Evolutionary conservation across 495 filamentous ascomycete genomes (phyloP), one percentile per base, ranked within the genome.

Genomic region (Xylona heveae): DNA sequence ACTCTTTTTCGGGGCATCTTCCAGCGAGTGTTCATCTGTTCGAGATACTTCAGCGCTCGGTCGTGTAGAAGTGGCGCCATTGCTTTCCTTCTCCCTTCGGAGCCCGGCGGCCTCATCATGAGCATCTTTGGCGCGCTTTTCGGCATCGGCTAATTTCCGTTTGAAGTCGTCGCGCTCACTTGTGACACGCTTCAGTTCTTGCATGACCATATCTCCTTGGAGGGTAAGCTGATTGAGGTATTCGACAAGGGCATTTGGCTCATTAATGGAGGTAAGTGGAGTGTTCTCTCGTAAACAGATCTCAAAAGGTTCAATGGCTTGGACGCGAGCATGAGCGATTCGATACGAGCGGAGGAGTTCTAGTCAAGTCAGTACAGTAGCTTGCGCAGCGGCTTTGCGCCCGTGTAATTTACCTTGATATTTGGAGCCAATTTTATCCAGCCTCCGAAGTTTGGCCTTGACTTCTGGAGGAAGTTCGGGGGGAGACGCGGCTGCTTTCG

Each of bases 271-370:
- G 10, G 80, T 76, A 14, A 94, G 53, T 0, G 88, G 85, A 0
- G 90, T 95, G 37, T 84, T 78, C 43, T 97, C 88, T 44, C 75
- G 75, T 5, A 97, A 61, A 2, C 74, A 68, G 28, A 77, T 78
- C 55, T 97, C 88, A 44, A 97, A 95, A 0, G 78, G 76, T 44
- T 94, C 88, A 43, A 95, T 91, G 2, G 72, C 64, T 4, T 71
- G 61, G 19, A 81, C 78, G 19, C 80, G 71, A 19, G 79, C 70
- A 53, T 95, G 88, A 3, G 85, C 85, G 30, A 78, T 68, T 30
- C 80, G 71, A 50, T 97, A 97, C 2, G 83, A 88, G 24, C 80
- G 76, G 31, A 95, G 61, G 0, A 97, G 63, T 42, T 95, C 88
- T 90, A 33, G 37, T 14, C 17, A 38, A 8, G 23, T 25, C 23